Base-by-base conservation (phyloP, 805 yeast species). In the Yarrowia bubula region DNA sequence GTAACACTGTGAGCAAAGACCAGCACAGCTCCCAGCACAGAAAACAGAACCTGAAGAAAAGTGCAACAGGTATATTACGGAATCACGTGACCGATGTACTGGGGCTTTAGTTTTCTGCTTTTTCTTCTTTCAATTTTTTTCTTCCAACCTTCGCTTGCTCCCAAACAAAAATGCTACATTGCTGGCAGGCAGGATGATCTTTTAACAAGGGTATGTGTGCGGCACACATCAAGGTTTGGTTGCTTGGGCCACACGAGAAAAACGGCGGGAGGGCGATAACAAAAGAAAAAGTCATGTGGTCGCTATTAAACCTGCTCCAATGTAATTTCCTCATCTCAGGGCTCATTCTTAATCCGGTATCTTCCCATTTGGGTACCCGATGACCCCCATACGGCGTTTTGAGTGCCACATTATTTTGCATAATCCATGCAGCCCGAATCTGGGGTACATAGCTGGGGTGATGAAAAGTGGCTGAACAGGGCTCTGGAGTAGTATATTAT, bases 131-230 rank as follows among this genome's bases (percentile, higher is more conserved):
- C 37, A 7, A 18, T 51, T 51, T 37, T n/a, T 18, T 8, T 14
- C 18, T 6, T 18, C 9, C n/a, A n/a, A 22, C 22, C 55, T 33
- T 48, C 41, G 18, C 8, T 47, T 48, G 55, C 55, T 48, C 55
- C 32, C 55, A 48, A 48, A 48, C 55, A 33, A 35, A 48, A 47
- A 48, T 48, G 55, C 41, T 35, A 33, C 55, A 48, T 48, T 48
- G 55, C 55, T 48, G 41, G 55, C 55, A 48, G 41, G 33, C 17
- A 5, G 31, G 55, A 33, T 33, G 55, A 48, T 48, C 55, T 33
- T 47, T 35, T 35, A 48, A 48, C 55, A 48, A 33, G 55, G 55
- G 55, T 48, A 33, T 48, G 31, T 48, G 41, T 9, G 41, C 41
- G 55, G 41, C 55, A 35, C 55, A 17, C 39, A 13, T 15, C 22